phyloP scores from a whole-genome alignment of 352 stramenopile genomes.

The Pythium phragmitis region DNA sequence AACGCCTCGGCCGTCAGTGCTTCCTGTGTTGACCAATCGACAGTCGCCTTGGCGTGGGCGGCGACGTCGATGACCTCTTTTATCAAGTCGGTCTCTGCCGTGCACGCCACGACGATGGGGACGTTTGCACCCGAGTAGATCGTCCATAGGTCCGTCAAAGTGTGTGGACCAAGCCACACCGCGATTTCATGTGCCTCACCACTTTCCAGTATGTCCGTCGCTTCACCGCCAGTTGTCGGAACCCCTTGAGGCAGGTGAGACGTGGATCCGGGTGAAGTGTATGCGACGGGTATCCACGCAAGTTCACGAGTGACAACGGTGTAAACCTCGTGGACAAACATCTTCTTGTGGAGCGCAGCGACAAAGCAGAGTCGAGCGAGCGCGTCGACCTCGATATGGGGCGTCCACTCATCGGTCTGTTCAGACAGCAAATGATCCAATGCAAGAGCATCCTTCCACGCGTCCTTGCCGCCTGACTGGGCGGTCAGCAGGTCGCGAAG shows the following conservation, averaged over 20 bases:
- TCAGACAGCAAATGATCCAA: conserved; percentile 17
- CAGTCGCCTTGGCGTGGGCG: conserved; percentile 30
- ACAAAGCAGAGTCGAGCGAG: conserved; percentile 21
- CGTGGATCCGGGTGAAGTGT: neutral
- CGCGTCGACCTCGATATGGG: conserved; percentile 5
- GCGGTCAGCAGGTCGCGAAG: conserved; percentile 15
- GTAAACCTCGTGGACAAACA: conserved; percentile 18
- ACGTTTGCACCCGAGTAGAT: conserved; percentile 35
- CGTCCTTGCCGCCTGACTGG: conserved; percentile 5
- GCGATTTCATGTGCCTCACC: neutral
- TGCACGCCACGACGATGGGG: conserved; percentile 35
- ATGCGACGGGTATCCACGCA: conserved; percentile 2
- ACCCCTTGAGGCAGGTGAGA: neutral
- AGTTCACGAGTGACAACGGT: conserved; percentile 12
- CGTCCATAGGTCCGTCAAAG: conserved; percentile 32
- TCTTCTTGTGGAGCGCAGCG: neutral
- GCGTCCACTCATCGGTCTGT: conserved; percentile 4
- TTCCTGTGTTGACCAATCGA: conserved; percentile 29
- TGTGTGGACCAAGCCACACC: neutral
- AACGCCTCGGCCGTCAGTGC: conserved; percentile 28
- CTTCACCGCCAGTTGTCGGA: neutral
- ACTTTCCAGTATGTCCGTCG: neutral
- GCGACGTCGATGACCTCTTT: conserved; percentile 35
- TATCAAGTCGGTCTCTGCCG: conserved; percentile 37
- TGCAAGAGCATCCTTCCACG: conserved; percentile 16